These are phyloP conservation scores for Pouteria glomerata DNA, from an alignment of 148 eudicot species.

Conservation along the genomic window DNA sequence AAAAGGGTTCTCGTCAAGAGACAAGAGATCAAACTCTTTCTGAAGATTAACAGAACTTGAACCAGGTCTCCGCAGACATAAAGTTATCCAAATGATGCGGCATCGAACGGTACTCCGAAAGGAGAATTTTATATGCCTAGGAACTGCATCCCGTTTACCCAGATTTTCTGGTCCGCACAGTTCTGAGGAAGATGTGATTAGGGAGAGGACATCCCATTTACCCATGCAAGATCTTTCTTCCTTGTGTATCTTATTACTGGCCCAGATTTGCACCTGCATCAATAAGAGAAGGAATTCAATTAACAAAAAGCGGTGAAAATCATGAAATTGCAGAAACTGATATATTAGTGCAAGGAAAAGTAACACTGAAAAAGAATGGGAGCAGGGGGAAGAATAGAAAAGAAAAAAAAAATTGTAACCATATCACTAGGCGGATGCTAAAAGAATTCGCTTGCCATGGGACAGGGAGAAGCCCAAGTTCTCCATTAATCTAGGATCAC, in stretches of 20 bases:
- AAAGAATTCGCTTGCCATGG: background rate
- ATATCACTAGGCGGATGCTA: background rate
- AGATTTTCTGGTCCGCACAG: constrained; percentile 69
- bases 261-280: constrained; percentile 91
- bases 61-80: constrained; percentile 66
- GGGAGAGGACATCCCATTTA: constrained; percentile 79
- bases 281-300: constrained; percentile 12
- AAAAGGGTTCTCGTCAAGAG: constrained; percentile 89
- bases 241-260: constrained; percentile 78
- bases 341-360: background rate
- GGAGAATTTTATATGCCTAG: constrained; percentile 70
- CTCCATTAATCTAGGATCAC: background rate
- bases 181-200: constrained; percentile 65
- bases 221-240: constrained; percentile 85
- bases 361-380: background rate
- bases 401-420: background rate
- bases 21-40: constrained; percentile 59
- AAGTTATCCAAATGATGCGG: constrained; percentile 75
- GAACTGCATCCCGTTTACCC: constrained; percentile 27
- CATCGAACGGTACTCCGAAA: constrained; percentile 78
- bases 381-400: too few species aligned
- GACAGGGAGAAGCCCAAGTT: constrained; percentile 1
- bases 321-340: background rate
- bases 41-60: constrained; percentile 73
- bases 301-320: background rate